These are phyloP conservation scores for Lecanicillium sp. DNA, from an alignment of 2,329 filamentous ascomycete genomes.

Conservation along the genomic window DNA sequence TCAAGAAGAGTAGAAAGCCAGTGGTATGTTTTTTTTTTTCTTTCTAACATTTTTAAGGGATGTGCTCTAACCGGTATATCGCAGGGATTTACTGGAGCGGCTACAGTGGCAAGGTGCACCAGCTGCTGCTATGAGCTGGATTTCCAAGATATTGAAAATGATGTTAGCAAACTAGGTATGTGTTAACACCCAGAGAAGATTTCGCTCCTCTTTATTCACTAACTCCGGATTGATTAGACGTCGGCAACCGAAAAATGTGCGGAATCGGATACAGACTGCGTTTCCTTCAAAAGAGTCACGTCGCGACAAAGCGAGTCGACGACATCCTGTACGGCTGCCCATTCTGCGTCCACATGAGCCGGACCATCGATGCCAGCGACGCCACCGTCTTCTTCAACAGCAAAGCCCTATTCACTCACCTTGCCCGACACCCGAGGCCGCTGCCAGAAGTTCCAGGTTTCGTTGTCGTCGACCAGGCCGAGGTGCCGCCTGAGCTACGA, in stretches of 20 bases:
- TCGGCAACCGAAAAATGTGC: conserved; percentile 17
- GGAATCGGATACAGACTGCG: conserved; percentile 43
- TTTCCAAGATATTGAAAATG: conserved; percentile 42
- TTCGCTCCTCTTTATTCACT: neutral
- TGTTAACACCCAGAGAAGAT: conserved; percentile 12
- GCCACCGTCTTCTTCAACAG: conserved; percentile 49
- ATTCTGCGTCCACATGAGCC: conserved; percentile 42
- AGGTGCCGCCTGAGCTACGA: conserved; percentile 28
- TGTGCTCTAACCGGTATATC: conserved; percentile 4
- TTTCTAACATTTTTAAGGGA: neutral
- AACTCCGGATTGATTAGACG: too few relatives aligned
- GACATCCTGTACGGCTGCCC: conserved; percentile 46
- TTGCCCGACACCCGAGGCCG: conserved; percentile 45
- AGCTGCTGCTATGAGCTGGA: conserved; percentile 46
- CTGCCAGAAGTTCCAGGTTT: conserved; percentile 40
- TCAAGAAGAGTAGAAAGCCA: conserved; percentile 42
- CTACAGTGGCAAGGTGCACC: conserved; percentile 41
- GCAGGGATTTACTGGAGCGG: conserved; percentile 32
- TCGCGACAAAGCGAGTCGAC: conserved; percentile 39
- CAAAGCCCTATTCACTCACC: conserved; percentile 42
- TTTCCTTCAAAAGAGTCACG: conserved; percentile 47
- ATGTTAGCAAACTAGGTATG: conserved; percentile 39
- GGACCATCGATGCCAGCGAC: conserved; percentile 44
- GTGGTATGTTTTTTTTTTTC: conserved; percentile 21
- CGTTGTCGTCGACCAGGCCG: conserved; percentile 35